Evolutionary conservation across 2,329 filamentous ascomycete genomes (phyloP).

Genomic region (Colletotrichum tanaceti): DNA sequence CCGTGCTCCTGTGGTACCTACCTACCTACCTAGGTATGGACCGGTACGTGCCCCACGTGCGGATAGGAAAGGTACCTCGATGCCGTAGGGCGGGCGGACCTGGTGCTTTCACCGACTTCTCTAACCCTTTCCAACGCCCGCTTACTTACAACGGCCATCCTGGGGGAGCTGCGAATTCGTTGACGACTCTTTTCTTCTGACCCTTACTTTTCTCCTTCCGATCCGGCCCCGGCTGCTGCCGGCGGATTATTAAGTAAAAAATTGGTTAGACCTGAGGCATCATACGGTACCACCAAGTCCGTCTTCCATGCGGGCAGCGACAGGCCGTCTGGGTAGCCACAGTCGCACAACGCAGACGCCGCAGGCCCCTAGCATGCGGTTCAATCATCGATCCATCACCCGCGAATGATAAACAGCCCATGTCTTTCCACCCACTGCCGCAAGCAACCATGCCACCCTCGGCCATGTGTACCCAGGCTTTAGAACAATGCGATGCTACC

Average conservation of each 20-base stretch:
- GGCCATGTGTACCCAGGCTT: background rate
- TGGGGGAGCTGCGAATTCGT: conserved; percentile 14
- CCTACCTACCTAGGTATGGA: no score
- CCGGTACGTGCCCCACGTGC: conserved; percentile 31
- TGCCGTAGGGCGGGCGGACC: conserved; percentile 16
- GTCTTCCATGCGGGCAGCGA: background rate
- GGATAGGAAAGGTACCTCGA: no score
- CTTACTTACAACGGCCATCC: conserved; percentile 21
- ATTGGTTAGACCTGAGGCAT: no score
- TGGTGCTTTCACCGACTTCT: conserved; percentile 39
- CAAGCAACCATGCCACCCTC: background rate
- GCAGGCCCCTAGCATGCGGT: conserved; percentile 7
- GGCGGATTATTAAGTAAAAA: background rate
- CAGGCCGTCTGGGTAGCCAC: background rate
- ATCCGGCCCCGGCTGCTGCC: background rate
- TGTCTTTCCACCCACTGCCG: conserved; percentile 4
- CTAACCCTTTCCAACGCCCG: conserved; percentile 10
- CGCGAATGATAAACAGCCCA: conserved; percentile 1
- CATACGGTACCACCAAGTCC: no score
- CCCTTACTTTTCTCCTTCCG: background rate
- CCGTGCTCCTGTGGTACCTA: conserved; percentile 25
- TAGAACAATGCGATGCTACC: background rate
- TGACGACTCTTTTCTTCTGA: conserved; percentile 16
- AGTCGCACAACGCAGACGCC: background rate
- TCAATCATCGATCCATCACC: conserved; percentile 4